A percentile compares a stretch with the other conserved stretches of the same genome.
phyloP scores from a whole-genome alignment of 495 filamentous ascomycete genomes.

The Trypethelium eluteriae region DNA sequence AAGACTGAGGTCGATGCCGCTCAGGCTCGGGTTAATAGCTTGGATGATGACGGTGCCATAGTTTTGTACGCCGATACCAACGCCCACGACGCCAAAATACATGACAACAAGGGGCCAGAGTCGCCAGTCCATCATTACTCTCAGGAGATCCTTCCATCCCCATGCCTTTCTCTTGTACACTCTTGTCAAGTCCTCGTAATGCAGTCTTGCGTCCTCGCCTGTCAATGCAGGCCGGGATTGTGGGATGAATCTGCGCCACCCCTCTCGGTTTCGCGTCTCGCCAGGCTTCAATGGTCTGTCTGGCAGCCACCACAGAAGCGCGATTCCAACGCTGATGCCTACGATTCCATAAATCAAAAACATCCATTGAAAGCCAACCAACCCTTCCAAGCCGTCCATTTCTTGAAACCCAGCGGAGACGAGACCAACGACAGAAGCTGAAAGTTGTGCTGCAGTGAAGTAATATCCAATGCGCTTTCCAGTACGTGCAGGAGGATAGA shows the following conservation, averaged over 20 bases:
- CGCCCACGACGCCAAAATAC: constrained; percentile 93
- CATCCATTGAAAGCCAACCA: constrained; percentile 92
- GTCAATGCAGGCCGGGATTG: constrained; percentile 60
- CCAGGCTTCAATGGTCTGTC: constrained; percentile 71
- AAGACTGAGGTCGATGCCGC: constrained; percentile 66
- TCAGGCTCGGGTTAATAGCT: constrained; percentile 63
- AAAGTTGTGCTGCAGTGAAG: constrained; percentile 83
- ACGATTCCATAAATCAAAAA: constrained; percentile 81
- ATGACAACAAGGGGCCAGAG: constrained; percentile 77
- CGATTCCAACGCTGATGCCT: constrained; percentile 59
- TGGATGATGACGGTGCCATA: constrained; percentile 82
- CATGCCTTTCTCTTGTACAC: constrained; percentile 68
- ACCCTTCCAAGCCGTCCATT: constrained; percentile 70
- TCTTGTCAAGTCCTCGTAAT: constrained; percentile 75
- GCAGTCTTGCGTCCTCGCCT: constrained; percentile 69
- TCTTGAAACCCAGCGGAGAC: constrained; percentile 87
- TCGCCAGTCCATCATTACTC: constrained; percentile 73
- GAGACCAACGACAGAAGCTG: constrained; percentile 79
- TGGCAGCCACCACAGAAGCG: constrained; percentile 80
- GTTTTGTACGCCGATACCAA: constrained; percentile 79
- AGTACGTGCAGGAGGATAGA: constrained; percentile 79
- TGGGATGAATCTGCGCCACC: constrained; percentile 41
- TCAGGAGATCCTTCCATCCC: constrained; percentile 57
- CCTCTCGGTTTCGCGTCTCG: constrained; percentile 29
- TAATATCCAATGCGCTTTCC: constrained; percentile 85